Conservation (phyloP, 164 flowering plant genomes). For the Tinospora cordifolia region DNA sequence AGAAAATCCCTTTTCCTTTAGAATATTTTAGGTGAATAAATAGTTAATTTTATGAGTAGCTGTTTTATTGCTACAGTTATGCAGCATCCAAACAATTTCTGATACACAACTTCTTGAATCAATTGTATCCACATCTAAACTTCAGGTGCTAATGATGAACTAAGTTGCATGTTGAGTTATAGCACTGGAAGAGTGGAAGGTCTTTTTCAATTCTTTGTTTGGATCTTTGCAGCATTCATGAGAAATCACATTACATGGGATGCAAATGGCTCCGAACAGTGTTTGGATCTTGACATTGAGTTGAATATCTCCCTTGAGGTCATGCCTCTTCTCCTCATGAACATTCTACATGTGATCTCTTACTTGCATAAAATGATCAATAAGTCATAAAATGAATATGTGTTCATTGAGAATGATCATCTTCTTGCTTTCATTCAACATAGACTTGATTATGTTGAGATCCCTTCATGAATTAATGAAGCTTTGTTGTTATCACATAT, state of each 20-base stretch:
- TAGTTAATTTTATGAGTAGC: background rate
- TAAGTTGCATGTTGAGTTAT: background rate
- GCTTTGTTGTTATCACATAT: too few relatives aligned
- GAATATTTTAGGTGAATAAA: background rate
- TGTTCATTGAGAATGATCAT: too few relatives aligned
- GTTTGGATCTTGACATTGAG: conserved; percentile 57
- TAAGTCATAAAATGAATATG: background rate
- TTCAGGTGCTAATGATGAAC: background rate
- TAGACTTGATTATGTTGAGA: too few relatives aligned
- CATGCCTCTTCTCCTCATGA: conserved; percentile 3
- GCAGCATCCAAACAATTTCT: background rate
- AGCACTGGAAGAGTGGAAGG: background rate
- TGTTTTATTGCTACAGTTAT: too few relatives aligned
- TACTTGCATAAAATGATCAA: background rate
- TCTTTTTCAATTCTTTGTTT: conserved; percentile 2
- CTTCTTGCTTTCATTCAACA: too few relatives aligned
- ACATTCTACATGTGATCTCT: background rate
- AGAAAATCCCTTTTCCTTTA: background rate
- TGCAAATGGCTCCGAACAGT: conserved; percentile 33
- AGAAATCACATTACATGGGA: conserved; percentile 61
- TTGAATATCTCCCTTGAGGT: conserved; percentile 66
- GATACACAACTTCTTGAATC: background rate
- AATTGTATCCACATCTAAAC: background rate
- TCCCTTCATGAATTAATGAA: too few relatives aligned
- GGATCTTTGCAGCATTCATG: conserved; percentile 55